A percentile compares a stretch with the other conserved stretches of the same genome.
Evolutionary conservation across 176 grass and related monocot genomes (phyloP).

Genomic region (Rhynchospora pubera): DNA sequence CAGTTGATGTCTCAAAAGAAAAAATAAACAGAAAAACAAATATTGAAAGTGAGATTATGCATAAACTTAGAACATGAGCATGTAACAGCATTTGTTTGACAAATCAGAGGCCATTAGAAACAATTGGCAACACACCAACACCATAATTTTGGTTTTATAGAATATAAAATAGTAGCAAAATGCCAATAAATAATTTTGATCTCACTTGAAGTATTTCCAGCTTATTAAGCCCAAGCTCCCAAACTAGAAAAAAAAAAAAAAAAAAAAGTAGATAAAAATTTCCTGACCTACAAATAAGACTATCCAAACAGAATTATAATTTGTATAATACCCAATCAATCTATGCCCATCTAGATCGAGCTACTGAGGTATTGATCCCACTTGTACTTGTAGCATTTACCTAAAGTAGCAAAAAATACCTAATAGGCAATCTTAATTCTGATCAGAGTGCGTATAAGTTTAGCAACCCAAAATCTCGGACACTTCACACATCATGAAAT

Average conservation of each 20-base stretch:
- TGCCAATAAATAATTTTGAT: background rate
- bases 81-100: background rate
- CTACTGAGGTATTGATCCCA: background rate
- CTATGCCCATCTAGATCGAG: background rate
- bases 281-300: background rate
- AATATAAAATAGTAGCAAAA: background rate
- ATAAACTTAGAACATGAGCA: background rate
- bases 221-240: background rate
- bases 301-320: slow-evolving; percentile 2
- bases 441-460: background rate
- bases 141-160: background rate
- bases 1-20: slow-evolving; percentile 11
- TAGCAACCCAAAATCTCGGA: background rate
- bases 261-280: background rate
- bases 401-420: background rate
- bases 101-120: background rate
- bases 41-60: background rate
- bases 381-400: background rate
- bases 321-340: background rate
- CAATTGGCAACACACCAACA: background rate
- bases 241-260: background rate
- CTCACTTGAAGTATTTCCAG: background rate
- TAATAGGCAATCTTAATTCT: background rate
- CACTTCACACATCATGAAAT: slow-evolving; percentile 14
- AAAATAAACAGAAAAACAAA: slow-evolving; percentile 19